Base-by-base conservation (phyloP, 225 moss, liverwort and hornwort species). In the Physcomitrium patens region DNA sequence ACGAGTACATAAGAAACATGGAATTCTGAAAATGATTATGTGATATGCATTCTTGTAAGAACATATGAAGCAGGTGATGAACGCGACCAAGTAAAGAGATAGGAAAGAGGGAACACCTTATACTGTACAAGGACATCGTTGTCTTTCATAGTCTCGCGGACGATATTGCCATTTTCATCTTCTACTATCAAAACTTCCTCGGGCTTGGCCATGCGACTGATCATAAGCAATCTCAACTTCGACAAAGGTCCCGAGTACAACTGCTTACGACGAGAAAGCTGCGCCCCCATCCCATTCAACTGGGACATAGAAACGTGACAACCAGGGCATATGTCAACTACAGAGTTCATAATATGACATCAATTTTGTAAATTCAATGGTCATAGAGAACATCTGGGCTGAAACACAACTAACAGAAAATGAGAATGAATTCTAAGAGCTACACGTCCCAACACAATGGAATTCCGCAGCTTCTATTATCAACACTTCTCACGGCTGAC, bases 141-240 rank as follows among this genome's bases (percentile, higher is more conserved):
- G 70, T 94, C 93, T 74, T 94, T 94, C 93, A 94, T 91, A 26
- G 93, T 94, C 77, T 94, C 93, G 43, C 93, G 87, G 45, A 94
- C 93, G 50, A 94, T 94, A 73, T 94, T 94, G 55, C 93, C 93
- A 59, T 94, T 94, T 73, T 94, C 93, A 57, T 94, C 93, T 83
- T 94, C 93, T n/a, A 94, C 93, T 66, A 94, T 94, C 76, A 94
- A 74, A 44, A 94, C 93, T 78, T 94, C 93, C 79, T 94, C 93
- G 12, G 93, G 93, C 66, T 94, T 94, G 17, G 93, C 93, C 93
- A 94, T 94, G 27, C 93, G 87, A 70, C 93, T 94, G 52, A 94
- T 85, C 93, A 94, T 94, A 9, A 94, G 89, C 58, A 94, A 80
- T 49, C 93, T 82, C 49, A 94, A 83, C 72, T 94, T 94, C 31